Evolutionary conservation across 2,329 filamentous ascomycete species (phyloP).

Genomic region (Diaporthe vaccinii): DNA sequence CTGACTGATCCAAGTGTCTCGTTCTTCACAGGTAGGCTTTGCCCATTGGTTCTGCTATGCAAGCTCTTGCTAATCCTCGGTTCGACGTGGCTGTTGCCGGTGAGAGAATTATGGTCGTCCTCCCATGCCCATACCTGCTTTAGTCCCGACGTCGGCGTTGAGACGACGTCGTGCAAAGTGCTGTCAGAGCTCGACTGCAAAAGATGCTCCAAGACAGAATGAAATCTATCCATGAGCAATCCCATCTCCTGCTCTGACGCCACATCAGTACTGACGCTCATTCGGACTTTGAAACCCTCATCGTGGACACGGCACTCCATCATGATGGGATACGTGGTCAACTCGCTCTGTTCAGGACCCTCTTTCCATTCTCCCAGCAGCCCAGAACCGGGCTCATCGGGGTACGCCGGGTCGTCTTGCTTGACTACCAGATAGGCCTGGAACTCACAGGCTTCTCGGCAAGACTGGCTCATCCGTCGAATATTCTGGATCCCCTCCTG

Average conservation of each 20-base stretch:
- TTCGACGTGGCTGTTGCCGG: no score
- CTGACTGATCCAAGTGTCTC: neutral
- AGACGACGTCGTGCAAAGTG: neutral
- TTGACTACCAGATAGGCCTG: neutral
- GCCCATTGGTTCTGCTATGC: neutral
- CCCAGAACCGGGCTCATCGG: neutral
- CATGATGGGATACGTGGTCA: constrained; percentile 7
- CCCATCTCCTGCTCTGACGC: neutral
- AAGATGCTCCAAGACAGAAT: neutral
- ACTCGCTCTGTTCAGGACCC: neutral
- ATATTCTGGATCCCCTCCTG: constrained; percentile 73
- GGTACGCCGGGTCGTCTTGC: neutral
- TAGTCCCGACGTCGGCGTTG: neutral
- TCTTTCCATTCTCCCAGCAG: neutral
- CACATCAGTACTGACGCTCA: neutral
- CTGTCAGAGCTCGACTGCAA: neutral
- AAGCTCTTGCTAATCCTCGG: neutral
- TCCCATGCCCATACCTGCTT: neutral
- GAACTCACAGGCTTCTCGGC: constrained; percentile 2
- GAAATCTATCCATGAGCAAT: neutral
- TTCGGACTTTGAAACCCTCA: neutral
- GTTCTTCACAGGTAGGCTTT: neutral
- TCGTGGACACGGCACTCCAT: neutral
- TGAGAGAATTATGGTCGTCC: neutral
- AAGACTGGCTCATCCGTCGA: constrained; percentile 53